These are phyloP conservation scores for Onygena corvina DNA, from an alignment of 2,329 filamentous ascomycete genomes.

Conservation along the genomic window DNA sequence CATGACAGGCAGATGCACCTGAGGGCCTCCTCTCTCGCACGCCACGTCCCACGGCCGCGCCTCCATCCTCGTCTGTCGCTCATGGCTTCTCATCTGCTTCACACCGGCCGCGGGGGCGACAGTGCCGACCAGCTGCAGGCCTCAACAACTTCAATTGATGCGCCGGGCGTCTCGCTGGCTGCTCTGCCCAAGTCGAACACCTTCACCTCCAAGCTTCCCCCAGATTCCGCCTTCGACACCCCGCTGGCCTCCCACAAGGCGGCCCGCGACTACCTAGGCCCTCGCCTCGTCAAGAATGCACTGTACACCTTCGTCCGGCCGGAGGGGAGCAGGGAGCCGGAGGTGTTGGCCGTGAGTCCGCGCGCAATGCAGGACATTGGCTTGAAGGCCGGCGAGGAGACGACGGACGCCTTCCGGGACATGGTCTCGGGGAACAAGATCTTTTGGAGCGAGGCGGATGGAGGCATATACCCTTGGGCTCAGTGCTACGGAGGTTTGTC, in stretches of 20 bases:
- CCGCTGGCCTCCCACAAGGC: constrained; percentile 71
- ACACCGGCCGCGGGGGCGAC: not conserved
- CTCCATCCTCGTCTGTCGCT: constrained; percentile 8
- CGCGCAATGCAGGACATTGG: constrained; percentile 72
- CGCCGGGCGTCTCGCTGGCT: constrained; percentile 27
- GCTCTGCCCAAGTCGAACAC: constrained; percentile 53
- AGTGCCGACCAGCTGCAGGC: not conserved
- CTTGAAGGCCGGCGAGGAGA: constrained; percentile 54
- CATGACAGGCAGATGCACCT: constrained; percentile 11
- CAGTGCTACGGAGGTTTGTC: constrained; percentile 81
- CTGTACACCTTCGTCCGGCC: constrained; percentile 86
- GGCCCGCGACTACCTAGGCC: constrained; percentile 61
- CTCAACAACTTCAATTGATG: not conserved
- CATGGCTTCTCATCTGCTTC: constrained; percentile 15
- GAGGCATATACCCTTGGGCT: constrained; percentile 91
- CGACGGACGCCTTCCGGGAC: constrained; percentile 61
- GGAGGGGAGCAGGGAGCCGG: constrained; percentile 56
- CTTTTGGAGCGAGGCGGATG: constrained; percentile 58
- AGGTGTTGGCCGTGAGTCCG: constrained; percentile 69
- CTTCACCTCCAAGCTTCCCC: constrained; percentile 56
- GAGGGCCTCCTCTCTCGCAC: constrained; percentile 1
- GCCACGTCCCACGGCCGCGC: not conserved
- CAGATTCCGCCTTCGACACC: constrained; percentile 67
- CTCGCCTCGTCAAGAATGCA: constrained; percentile 72
- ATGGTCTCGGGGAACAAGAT: constrained; percentile 73